Conservation (phyloP, 352 stramenopile genomes). For the Globisporangium sylvaticum region DNA sequence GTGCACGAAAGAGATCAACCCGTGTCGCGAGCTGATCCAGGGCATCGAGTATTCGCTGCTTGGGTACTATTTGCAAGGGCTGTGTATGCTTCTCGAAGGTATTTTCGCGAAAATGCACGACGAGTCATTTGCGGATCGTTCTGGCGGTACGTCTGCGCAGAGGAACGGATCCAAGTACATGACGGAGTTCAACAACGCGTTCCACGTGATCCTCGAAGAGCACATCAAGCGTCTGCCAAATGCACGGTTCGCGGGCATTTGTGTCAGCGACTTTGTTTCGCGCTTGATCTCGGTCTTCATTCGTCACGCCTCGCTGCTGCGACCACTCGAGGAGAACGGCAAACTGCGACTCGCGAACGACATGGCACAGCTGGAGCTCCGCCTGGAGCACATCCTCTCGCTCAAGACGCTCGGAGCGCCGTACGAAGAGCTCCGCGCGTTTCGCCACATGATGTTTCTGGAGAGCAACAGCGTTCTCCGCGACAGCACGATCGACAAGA, state of each 20-base stretch:
- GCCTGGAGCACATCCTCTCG: conserved; percentile 54
- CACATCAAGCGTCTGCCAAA: conserved; percentile 65
- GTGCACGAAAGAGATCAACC: conserved; percentile 30
- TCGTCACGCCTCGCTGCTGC: conserved; percentile 65
- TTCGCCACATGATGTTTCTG: conserved; percentile 83
- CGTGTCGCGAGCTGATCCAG: conserved; percentile 48
- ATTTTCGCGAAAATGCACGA: conserved; percentile 84
- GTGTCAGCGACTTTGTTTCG: conserved; percentile 62
- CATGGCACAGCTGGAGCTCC: conserved; percentile 79
- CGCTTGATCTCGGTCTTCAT: conserved; percentile 78
- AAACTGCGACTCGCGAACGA: conserved; percentile 81
- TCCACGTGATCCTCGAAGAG: conserved; percentile 66
- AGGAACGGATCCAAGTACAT: conserved; percentile 69
- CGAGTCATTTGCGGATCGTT: conserved; percentile 66
- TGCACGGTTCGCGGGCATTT: conserved; percentile 42
- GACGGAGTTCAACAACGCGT: conserved; percentile 63
- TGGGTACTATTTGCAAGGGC: conserved; percentile 64
- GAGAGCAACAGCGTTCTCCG: conserved; percentile 56
- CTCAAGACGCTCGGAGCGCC: conserved; percentile 48
- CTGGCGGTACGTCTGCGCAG: background rate
- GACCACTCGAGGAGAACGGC: conserved; percentile 67
- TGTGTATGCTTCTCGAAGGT: conserved; percentile 48
- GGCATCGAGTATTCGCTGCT: conserved; percentile 59
- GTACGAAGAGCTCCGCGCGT: conserved; percentile 78
- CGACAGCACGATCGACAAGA: conserved; percentile 73